phyloP scores from a whole-genome alignment of 352 stramenopile genomes.

The Pythium plurisporium region DNA sequence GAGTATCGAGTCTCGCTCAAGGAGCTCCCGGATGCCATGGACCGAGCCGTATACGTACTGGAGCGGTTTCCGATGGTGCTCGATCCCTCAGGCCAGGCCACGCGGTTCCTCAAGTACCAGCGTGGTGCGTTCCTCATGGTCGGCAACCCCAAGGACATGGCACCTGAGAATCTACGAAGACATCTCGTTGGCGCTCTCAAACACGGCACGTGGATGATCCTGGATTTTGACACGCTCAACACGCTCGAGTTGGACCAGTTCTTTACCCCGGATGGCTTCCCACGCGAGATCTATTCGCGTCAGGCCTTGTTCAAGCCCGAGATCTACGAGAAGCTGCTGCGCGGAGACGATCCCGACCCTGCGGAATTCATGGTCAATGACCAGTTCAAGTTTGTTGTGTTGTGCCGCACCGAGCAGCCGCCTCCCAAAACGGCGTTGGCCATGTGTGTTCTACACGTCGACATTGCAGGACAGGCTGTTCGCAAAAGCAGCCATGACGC shows the following conservation, averaged over 20 bases:
- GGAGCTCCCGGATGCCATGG: constrained; percentile 80
- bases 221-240: constrained; percentile 71
- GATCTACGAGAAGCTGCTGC: constrained; percentile 45
- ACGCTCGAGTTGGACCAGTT: constrained; percentile 74
- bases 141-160: constrained; percentile 67
- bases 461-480: neutral
- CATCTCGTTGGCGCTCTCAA: constrained; percentile 73
- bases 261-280: constrained; percentile 66
- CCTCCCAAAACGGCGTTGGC: constrained; percentile 46
- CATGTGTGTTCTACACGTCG: constrained; percentile 66
- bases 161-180: constrained; percentile 51
- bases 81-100: constrained; percentile 70
- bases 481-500: constrained; percentile 2
- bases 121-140: constrained; percentile 78
- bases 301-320: constrained; percentile 61
- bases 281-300: constrained; percentile 63
- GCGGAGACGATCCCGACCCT: constrained; percentile 31
- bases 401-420: constrained; percentile 43
- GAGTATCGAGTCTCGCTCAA: constrained; percentile 58
- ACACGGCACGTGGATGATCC: constrained; percentile 64
- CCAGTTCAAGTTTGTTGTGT: constrained; percentile 82
- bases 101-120: constrained; percentile 89
- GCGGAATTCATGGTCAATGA: constrained; percentile 75
- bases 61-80: constrained; percentile 88
- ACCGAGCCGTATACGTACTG: constrained; percentile 78